Evolutionary conservation across 177 flowering plant species (phyloP), one percentile per base, ranked within the genome.

Genomic region (Tripterygium wilfordii): DNA sequence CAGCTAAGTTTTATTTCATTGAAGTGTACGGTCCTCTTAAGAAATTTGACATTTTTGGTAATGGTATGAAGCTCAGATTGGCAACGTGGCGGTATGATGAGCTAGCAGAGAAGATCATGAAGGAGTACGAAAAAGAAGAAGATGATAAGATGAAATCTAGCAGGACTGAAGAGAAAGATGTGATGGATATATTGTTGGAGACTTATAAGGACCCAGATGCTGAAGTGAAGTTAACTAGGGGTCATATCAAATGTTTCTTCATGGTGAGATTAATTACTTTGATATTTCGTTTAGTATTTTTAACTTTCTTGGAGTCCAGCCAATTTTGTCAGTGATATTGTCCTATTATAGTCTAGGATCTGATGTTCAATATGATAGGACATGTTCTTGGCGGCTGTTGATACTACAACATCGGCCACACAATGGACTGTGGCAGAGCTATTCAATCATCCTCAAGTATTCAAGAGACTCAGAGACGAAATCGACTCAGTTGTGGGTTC

Each of bases 381-480:
- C 13, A 10, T 62, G 10, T 47, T 62, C 16, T 15, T 39, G 19
- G 66, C 61, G 0, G 30, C 49, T 9, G 24, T 46, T 0, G 63
- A 63, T 13, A 48, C 63, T 1, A 21, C 44, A 1, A 8, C 68
- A 28, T 28, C 49, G 5, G 23, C 63, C n/a, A 32, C 44, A 6
- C 50, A 53, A 40, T 64, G 51, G 51, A 41, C 59, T 8, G 43
- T 58, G 42, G 56, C 41, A 21, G 68, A 64, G 59, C 45, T 64
- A 8, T 42, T 64, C 10, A 57, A 64, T 51, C 46, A 44, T 33
- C 68, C 58, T 1, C 3, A 48, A 1, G 32, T 53, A 2, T 20
- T 64, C 32, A 37, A 30, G 12, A 57, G 35, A 24, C 46, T 53
- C 5, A 64, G 56, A 33, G 51, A 41, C 3, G 68, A 64, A 45